Conservation (phyloP, 805 yeast species). For the Cyberlindnera japonica region DNA sequence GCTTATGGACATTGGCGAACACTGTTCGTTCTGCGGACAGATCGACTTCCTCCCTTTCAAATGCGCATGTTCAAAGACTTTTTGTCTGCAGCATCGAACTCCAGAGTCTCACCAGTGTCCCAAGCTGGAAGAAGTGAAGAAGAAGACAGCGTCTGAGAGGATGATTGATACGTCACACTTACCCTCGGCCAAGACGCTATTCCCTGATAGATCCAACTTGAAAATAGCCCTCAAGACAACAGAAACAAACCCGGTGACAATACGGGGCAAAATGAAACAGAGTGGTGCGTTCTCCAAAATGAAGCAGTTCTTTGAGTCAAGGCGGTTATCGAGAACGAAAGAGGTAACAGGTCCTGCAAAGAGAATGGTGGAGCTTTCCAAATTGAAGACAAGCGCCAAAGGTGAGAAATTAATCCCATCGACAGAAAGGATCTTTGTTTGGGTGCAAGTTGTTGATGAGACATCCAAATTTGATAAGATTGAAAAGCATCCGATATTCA, state of each 20-base stretch:
- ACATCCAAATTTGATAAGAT: slow-evolving; percentile 22
- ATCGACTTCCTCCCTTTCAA: slow-evolving; percentile 29
- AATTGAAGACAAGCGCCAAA: slow-evolving; percentile 22
- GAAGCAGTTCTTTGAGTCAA: slow-evolving; percentile 17
- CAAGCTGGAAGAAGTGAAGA: neutral
- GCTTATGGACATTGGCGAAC: slow-evolving; percentile 30
- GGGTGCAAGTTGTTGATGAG: slow-evolving; percentile 27
- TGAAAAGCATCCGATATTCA: slow-evolving; percentile 18
- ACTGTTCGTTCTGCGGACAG: slow-evolving; percentile 30
- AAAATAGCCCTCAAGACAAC: slow-evolving; percentile 21
- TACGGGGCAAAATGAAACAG: slow-evolving; percentile 6
- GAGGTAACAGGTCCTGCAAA: slow-evolving; percentile 16
- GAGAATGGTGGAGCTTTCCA: slow-evolving; percentile 19
- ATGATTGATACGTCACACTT: slow-evolving; percentile 20
- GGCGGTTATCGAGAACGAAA: slow-evolving; percentile 8
- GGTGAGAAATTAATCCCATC: slow-evolving; percentile 22
- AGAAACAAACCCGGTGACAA: slow-evolving; percentile 16
- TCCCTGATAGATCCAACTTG: slow-evolving; percentile 25
- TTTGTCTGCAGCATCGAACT: slow-evolving; percentile 24
- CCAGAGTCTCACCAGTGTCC: slow-evolving; percentile 26
- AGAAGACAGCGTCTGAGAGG: slow-evolving; percentile 3
- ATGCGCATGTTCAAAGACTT: slow-evolving; percentile 24
- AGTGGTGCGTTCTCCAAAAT: slow-evolving; percentile 21
- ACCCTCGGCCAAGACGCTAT: slow-evolving; percentile 24
- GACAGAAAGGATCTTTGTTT: slow-evolving; percentile 21